Evolutionary conservation across 208 protist species (phyloP).

Genomic region (Trypanosomatidae sp.): DNA sequence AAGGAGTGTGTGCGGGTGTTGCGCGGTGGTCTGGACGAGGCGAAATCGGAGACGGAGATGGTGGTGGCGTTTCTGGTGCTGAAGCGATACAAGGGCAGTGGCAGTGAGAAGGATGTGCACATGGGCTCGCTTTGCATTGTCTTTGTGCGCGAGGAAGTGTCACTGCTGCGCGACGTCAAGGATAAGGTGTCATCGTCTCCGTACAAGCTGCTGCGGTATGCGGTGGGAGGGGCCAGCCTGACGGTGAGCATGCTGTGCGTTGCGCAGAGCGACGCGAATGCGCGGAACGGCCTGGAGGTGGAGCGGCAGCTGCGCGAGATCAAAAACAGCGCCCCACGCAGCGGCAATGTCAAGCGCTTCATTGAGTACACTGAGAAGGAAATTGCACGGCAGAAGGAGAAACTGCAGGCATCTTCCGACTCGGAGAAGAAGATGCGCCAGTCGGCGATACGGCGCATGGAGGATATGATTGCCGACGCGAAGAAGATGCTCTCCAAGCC

Average conservation of each 20-base stretch:
- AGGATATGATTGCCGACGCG: slow-evolving; percentile 50
- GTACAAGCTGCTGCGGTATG: slow-evolving; percentile 58
- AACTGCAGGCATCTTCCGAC: slow-evolving; percentile 16
- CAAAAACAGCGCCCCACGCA: slow-evolving; percentile 61
- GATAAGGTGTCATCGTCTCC: slow-evolving; percentile 38
- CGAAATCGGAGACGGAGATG: slow-evolving; percentile 35
- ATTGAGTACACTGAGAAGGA: slow-evolving; percentile 65
- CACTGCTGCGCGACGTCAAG: slow-evolving; percentile 37
- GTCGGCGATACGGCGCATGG: slow-evolving; percentile 39
- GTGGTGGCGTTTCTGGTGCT: slow-evolving; percentile 51
- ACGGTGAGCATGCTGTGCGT: slow-evolving; percentile 33
- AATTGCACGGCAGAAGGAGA: slow-evolving; percentile 50
- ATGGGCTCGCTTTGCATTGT: slow-evolving; percentile 58
- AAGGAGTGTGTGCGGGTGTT: slow-evolving; percentile 21
- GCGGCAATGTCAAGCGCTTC: slow-evolving; percentile 55
- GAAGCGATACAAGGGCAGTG: slow-evolving; percentile 48
- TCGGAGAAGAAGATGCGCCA: slow-evolving; percentile 29
- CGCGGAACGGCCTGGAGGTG: slow-evolving; percentile 24
- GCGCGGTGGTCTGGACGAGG: slow-evolving; percentile 23
- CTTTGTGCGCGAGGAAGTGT: slow-evolving; percentile 24
- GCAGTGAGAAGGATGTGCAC: slow-evolving; percentile 37
- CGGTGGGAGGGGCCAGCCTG: slow-evolving; percentile 48
- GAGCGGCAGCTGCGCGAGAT: slow-evolving; percentile 66
- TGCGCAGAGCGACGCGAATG: slow-evolving; percentile 13
- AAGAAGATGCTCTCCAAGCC: slow-evolving; percentile 42